Conservation (phyloP, 202 grass and related monocot genomes). For the Alloteropsis angusta region DNA sequence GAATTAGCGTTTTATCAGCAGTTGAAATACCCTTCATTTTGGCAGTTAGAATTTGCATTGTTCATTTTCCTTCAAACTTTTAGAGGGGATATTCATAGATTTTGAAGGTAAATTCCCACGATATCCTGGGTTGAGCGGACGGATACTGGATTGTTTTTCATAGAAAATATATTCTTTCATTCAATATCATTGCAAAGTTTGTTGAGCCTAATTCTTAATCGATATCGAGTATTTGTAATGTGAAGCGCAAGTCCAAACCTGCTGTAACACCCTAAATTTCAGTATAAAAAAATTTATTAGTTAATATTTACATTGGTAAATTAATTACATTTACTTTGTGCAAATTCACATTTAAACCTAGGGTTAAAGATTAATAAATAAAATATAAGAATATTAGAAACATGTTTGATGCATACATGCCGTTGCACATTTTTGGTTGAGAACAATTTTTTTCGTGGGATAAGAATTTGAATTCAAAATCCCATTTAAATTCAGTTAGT, state of each 20-base stretch:
- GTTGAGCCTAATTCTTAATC: background rate
- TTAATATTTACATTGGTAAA: no score
- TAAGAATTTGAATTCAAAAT: no score
- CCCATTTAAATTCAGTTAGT: no score
- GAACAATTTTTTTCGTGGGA: no score
- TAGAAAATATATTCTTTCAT: slow-evolving; percentile 19
- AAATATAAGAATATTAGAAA: no score
- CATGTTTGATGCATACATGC: no score
- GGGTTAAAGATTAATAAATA: no score
- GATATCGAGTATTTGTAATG: background rate
- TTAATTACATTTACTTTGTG: no score
- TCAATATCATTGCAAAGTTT: background rate
- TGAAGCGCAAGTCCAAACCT: background rate
- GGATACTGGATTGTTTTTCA: background rate
- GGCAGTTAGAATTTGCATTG: slow-evolving; percentile 5
- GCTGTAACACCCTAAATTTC: no score
- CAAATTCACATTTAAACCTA: no score
- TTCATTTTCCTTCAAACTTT: background rate
- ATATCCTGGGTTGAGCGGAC: background rate
- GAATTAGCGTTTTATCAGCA: background rate
- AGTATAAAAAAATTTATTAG: no score
- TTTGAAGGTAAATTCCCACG: background rate
- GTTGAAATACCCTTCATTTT: slow-evolving; percentile 13
- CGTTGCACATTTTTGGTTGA: no score
- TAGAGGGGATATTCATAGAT: background rate